Evolutionary conservation across 2,329 filamentous ascomycete genomes (phyloP), one percentile per base, ranked within the genome.

Genomic region (Clathrospora elynae): DNA sequence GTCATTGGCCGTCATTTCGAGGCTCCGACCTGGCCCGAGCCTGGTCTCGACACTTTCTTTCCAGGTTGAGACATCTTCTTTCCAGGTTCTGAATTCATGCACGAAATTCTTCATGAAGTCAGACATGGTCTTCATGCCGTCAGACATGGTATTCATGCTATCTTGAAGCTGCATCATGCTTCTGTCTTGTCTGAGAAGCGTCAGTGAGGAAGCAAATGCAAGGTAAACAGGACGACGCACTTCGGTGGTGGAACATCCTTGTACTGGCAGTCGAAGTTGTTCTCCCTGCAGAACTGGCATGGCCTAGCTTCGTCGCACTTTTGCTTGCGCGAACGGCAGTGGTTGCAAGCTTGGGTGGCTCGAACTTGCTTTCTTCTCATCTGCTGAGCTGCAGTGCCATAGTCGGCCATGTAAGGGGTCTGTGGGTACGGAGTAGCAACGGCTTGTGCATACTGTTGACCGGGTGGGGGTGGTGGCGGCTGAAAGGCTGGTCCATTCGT

Each of bases 181-280:
- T 66, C 76, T 57, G 60, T 79, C 71, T 70, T 78, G 70, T 40
- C 67, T 68, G 42, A 33, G 30, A 33, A 47, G 12, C 49, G 64
- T 64, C 46, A 64, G 55, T 36, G 16, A 29, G 6, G 20, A n/a
- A 37, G 16, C 14, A 36, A 28, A 32, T 16, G 23, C 19, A 10
- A 23, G 20, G 32, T 41, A 28, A 30, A 13, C 22, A 8, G 19
- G 14, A 16, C 8, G 23, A 31, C 86, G 68, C 78, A 95, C 88
- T 95, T 92, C 64, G 95, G 93, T 11, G 90, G 90, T 14, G 90
- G 87, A 5, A 93, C 87, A 63, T 96, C 91, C 54, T 91, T 85
- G 70, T 96, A 97, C 69, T 88, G 85, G 74, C 93, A 99, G 38
- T 84, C 79, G 20, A 90, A 79, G 54, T 81, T 85, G 66, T 95